A percentile compares a stretch with the other conserved stretches of the same genome.
Evolutionary conservation across 345 rosid species (phyloP).

Genomic region (Crucihimalaya himalaica): DNA sequence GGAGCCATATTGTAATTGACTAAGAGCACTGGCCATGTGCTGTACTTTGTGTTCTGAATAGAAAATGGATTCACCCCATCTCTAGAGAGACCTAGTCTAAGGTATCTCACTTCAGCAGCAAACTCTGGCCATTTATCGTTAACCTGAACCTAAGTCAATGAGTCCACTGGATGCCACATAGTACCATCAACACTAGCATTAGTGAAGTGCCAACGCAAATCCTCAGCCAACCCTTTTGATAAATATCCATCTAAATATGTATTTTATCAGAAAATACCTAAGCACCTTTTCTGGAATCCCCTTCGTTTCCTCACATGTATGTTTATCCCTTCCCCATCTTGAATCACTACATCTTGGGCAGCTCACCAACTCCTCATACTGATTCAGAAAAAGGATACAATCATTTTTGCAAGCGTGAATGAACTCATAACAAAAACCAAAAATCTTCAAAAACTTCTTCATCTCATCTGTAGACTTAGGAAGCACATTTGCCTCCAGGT

Average conservation of each 20-base stretch:
- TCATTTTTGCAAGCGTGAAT: not conserved
- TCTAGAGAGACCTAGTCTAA: not conserved
- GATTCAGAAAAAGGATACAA: not conserved
- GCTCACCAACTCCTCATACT: not conserved
- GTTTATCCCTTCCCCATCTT: not conserved
- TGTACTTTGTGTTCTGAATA: not conserved
- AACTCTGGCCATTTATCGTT: not conserved
- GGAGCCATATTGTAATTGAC: too few relatives aligned
- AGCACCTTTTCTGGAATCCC: not conserved
- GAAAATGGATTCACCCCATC: not conserved
- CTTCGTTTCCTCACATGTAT: not conserved
- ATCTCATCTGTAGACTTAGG: not conserved
- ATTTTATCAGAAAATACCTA: not conserved
- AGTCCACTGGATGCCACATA: not conserved
- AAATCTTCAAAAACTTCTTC: not conserved
- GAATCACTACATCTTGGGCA: not conserved
- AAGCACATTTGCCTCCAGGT: not conserved
- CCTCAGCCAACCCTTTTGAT: not conserved
- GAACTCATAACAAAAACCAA: not conserved
- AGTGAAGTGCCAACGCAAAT: too few relatives aligned
- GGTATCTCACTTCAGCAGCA: not conserved
- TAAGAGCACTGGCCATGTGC: too few relatives aligned
- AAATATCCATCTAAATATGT: not conserved
- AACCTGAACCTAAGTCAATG: not conserved
- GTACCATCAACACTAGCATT: not conserved